phyloP scores from a whole-genome alignment of 148 eudicot genomes.

The Pharnaceum exiguum region DNA sequence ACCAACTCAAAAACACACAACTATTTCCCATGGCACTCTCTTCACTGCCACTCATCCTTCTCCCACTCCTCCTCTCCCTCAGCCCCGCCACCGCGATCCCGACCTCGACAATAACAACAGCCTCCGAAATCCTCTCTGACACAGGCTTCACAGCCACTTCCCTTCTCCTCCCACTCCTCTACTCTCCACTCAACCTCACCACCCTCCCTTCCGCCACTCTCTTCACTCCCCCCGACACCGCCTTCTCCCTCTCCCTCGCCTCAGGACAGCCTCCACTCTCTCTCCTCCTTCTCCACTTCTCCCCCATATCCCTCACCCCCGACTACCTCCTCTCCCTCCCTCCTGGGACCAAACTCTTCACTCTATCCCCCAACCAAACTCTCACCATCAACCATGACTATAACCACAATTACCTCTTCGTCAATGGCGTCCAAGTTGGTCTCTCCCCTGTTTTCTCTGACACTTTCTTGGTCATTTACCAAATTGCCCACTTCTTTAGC shows the following conservation, averaged over 20 bases:
- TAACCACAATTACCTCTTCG: constrained; percentile 2
- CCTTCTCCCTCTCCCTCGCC: constrained; percentile 39
- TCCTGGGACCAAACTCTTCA: constrained; percentile 36
- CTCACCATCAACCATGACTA: constrained; percentile 40
- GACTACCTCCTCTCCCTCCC: constrained; percentile 49
- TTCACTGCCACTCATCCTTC: constrained; percentile 2
- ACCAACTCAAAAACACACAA: too few species aligned
- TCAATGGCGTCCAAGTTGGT: constrained; percentile 30
- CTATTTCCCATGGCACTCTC: too few species aligned
- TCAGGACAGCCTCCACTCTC: constrained; percentile 61
- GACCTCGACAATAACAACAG: constrained; percentile 27
- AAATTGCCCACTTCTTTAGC: constrained; percentile 40
- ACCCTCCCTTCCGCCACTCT: constrained; percentile 32
- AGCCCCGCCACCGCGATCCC: constrained; percentile 28
- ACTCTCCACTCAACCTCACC: constrained; percentile 22
- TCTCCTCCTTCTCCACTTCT: constrained; percentile 58
- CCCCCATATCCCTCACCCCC: constrained; percentile 45
- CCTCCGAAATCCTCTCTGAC: constrained; percentile 50
- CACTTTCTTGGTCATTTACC: constrained; percentile 38
- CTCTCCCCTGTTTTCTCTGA: constrained; percentile 51
- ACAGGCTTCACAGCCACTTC: constrained; percentile 64
- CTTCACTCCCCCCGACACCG: constrained; percentile 14
- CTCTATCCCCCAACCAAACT: constrained; percentile 31
- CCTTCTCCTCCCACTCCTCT: constrained; percentile 49
- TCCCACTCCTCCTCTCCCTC: constrained; percentile 6